Base-by-base conservation (phyloP, 1,139 yeast genomes). In the Debaryomycetaceae sp. region DNA sequence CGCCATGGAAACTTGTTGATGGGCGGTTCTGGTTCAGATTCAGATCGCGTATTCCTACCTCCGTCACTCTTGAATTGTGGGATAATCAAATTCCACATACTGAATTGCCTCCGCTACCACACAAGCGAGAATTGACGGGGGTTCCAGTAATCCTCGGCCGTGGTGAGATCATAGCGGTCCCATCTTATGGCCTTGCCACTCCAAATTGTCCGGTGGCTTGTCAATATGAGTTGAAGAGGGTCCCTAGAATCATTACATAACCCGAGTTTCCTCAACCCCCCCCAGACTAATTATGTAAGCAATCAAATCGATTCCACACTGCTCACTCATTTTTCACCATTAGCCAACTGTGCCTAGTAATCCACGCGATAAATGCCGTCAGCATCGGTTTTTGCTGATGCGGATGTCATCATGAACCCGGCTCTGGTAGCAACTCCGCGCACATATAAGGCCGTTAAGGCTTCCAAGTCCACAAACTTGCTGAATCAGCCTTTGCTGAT, bases 401-500 rank as follows among this genome's bases (percentile, higher is more conserved):
- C 31, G 23, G 31, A 32, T 25, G 27, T 26, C 11, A 19, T 28
- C 18, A 32, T 30, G 14, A 32, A 32, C 16, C 36, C 20, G 8
- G 20, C 20, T 18, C 20, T 18, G 27, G 21, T 27, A 4, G 30
- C 28, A 14, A 32, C 39, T 8, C 36, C 39, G 12, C 30, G 29
- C 25, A 23, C 25, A 14, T 23, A 18, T 38, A 40, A 38, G 27
- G 34, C 41, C 22, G 33, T 45, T n/a, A 38, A 44, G 25, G 34
- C 43, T 22, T 32, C 34, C 12, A 44, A 46, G 30, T 37, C 43
- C 33, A 35, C 47, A 32, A 43, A 51, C 37, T 38, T 58, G 27
- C 54, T 53, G 58, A 39, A 53, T 18, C 63, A 69, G 37, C 46
- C 52, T 10, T 64, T 75, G 40, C 72, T 64, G 39, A 59, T 78